phyloP scores from a whole-genome alignment of 2,329 filamentous ascomycete genomes.

The Xylariaceae sp. region DNA sequence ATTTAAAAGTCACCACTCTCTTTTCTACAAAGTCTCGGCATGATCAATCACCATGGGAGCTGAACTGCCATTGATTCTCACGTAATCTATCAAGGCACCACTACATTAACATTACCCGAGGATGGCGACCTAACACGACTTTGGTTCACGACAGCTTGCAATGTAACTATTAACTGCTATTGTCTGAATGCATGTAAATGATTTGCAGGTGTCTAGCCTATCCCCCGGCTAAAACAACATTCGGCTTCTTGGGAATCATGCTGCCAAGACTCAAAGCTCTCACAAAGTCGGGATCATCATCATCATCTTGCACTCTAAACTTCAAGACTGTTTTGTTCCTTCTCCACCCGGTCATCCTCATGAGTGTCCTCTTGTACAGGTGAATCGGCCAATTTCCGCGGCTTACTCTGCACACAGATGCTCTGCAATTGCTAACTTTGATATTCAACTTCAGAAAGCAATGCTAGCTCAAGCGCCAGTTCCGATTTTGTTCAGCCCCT shows the following conservation, averaged over 20 bases:
- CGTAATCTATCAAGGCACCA: not conserved
- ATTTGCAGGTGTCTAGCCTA: slow-evolving; percentile 17
- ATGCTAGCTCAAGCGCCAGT: slow-evolving; percentile 30
- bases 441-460: not conserved
- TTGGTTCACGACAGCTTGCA: not conserved
- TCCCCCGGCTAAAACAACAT: slow-evolving; percentile 9
- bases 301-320: slow-evolving; percentile 10
- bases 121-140: not conserved
- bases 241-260: slow-evolving; percentile 4
- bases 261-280: slow-evolving; percentile 8
- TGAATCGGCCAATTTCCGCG: slow-evolving; percentile 2
- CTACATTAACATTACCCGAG: not conserved
- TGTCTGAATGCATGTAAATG: slow-evolving; percentile 6
- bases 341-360: not conserved
- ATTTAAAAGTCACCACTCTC: no score
- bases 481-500: slow-evolving; percentile 82
- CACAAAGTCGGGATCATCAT: slow-evolving; percentile 5
- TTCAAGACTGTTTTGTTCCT: slow-evolving; percentile 8
- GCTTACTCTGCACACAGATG: not conserved
- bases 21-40: no score
- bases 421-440: slow-evolving; percentile 7
- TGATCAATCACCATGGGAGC: no score
- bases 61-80: not conserved
- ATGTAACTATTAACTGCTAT: not conserved
- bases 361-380: slow-evolving; percentile 6